phyloP scores from a whole-genome alignment of 139 green algal genomes.

The Ostreobium quekettii region DNA sequence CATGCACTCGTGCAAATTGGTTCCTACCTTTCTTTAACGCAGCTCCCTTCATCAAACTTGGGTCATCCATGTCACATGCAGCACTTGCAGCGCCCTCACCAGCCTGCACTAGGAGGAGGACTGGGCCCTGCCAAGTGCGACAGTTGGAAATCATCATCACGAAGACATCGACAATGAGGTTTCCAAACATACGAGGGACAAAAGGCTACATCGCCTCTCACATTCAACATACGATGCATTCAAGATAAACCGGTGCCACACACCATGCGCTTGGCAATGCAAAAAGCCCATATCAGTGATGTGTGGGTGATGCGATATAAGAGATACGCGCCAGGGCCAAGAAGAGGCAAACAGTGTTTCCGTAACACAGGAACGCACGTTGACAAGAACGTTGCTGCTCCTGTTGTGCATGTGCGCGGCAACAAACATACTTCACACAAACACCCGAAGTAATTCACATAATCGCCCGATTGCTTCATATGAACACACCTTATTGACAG shows the following conservation, averaged over 20 bases:
- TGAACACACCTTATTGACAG: slow-evolving; percentile 29
- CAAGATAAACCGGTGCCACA: neutral
- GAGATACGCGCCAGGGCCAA: neutral
- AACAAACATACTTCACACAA: neutral
- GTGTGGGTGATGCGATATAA: neutral
- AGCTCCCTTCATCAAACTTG: neutral
- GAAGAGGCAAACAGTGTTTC: neutral
- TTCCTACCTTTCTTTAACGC: neutral
- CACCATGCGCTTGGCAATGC: neutral
- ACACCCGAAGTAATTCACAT: neutral
- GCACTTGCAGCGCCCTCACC: slow-evolving; percentile 21
- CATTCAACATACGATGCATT: neutral
- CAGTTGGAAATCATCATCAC: neutral
- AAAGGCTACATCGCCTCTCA: neutral
- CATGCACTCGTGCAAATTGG: no score
- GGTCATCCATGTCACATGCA: neutral
- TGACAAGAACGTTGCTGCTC: neutral
- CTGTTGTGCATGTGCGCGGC: neutral
- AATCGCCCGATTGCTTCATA: neutral
- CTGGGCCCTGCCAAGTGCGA: slow-evolving; percentile 25
- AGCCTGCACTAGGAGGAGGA: slow-evolving; percentile 39
- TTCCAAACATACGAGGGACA: neutral
- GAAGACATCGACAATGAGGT: neutral
- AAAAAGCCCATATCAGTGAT: neutral
- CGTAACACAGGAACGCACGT: neutral